Base-by-base conservation (phyloP, 805 yeast species). In the Monosporozyma siamensis region DNA sequence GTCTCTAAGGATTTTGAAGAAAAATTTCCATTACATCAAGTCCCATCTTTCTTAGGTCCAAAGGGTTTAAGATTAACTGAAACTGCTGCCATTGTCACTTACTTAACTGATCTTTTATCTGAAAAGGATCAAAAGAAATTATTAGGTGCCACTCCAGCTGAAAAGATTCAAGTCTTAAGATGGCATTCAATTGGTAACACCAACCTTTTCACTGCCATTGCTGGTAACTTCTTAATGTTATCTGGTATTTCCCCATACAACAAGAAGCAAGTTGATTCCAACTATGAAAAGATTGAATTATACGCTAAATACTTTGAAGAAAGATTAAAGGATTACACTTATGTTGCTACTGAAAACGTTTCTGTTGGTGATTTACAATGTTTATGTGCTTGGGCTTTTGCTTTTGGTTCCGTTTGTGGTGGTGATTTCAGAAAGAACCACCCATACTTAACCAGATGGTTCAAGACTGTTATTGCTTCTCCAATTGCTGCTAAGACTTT, bases 161-260 rank as follows among this genome's bases (percentile, higher is more conserved):
- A 83, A 55, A 71, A 76, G 59, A 86, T 64, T 46, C 59, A 60
- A 48, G 70, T 88, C 57, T 62, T 86, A 56, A 79, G 70, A 68
- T 87, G 94, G 92, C 53, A 79, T 59, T 83, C 95, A 6, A 70
- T 82, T 53, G 67, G 78, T 63, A 85, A 82, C 74, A 56, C 77
- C 52, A 95, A 88, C 58, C 51, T 82, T 45, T 61, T 80, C 53
- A 52, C 67, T 29, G 55, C 65, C 41, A 54, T 72, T 43, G 71
- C 72, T 46, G 51, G 49, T 30, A 74, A 75, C 54, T 72, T 81
- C 66, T 59, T 65, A 45, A 80, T 83, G 52, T 57, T 80, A 44
- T 53, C 64, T 27, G 95, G 95, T 56, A 59, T 54, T 38, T 59
- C 48, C 42, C 89, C 92, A 53, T 87, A 75, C 84, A 82, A 86